Conservation (phyloP, 805 yeast species). For the Candida piceae region DNA sequence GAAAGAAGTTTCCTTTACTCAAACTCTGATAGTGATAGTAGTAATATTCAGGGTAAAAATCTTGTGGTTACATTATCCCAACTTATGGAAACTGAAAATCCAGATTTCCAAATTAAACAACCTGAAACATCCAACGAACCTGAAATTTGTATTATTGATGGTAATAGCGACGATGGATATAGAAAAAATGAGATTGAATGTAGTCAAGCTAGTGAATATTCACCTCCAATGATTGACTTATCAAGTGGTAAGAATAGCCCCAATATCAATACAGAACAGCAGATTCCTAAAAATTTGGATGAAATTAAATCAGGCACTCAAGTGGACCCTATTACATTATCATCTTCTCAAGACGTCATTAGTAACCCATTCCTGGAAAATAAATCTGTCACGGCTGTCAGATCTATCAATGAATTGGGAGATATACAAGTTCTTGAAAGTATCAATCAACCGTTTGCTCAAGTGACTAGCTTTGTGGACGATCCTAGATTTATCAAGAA, state of each 20-base stretch:
- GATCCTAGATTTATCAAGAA: conserved; percentile 1
- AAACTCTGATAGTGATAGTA: conserved; percentile 7
- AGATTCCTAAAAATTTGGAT: not conserved
- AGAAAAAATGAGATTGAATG: conserved; percentile 1
- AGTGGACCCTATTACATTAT: conserved; percentile 12
- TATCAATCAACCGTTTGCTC: conserved; percentile 10
- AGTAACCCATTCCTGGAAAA: not conserved
- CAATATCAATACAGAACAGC: too few species aligned
- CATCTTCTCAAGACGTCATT: conserved; percentile 7
- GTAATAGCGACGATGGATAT: too few species aligned
- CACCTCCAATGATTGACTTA: not conserved
- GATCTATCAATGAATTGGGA: conserved; percentile 1
- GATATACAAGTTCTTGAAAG: conserved; percentile 21
- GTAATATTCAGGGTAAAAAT: not conserved
- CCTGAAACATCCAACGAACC: not conserved
- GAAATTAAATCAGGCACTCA: conserved; percentile 9
- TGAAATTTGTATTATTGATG: not conserved
- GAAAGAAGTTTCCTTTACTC: conserved; percentile 16
- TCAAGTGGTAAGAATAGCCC: too few species aligned
- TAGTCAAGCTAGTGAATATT: not conserved
- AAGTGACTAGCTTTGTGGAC: conserved; percentile 4
- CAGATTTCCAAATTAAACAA: not conserved
- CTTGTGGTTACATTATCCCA: conserved; percentile 16
- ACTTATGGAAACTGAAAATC: conserved; percentile 5
- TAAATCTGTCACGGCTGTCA: not conserved